Conservation (phyloP, 345 rosid genomes). For the Salix udensis region DNA sequence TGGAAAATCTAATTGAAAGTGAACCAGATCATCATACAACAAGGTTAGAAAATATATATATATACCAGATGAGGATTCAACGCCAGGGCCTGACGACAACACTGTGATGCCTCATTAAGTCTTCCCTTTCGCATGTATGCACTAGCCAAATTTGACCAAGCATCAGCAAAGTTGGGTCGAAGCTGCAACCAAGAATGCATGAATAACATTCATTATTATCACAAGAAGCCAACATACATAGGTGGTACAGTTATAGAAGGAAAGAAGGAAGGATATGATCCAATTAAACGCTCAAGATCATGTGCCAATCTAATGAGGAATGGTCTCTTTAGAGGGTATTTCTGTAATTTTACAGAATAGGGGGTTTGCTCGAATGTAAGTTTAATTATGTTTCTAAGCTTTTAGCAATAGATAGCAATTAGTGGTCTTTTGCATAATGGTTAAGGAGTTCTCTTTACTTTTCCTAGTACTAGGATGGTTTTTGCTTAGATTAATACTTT, state of each 20-base stretch:
- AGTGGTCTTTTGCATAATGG: too few relatives aligned
- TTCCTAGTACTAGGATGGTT: too few relatives aligned
- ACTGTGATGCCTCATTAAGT: conserved; percentile 87
- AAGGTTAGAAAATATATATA: neutral
- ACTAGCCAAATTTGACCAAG: conserved; percentile 97
- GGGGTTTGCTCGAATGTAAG: too few relatives aligned
- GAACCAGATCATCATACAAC: neutral
- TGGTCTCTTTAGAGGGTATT: too few relatives aligned
- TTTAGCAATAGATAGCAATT: too few relatives aligned
- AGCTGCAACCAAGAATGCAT: conserved; percentile 45
- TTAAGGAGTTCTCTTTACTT: too few relatives aligned
- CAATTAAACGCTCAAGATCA: neutral
- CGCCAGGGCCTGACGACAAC: conserved; percentile 91
- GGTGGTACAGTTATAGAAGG: neutral
- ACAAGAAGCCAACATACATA: neutral
- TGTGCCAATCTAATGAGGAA: neutral
- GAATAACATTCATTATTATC: neutral
- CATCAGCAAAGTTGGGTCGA: conserved; percentile 94
- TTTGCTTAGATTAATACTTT: neutral
- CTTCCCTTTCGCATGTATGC: conserved; percentile 97
- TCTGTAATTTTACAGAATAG: too few relatives aligned
- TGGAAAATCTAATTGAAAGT: neutral
- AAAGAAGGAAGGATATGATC: neutral
- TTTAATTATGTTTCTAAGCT: too few relatives aligned
- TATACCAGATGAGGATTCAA: conserved; percentile 87